phyloP scores from a whole-genome alignment of 106 monocot species.

The Dendrobium chrysotoxum region DNA sequence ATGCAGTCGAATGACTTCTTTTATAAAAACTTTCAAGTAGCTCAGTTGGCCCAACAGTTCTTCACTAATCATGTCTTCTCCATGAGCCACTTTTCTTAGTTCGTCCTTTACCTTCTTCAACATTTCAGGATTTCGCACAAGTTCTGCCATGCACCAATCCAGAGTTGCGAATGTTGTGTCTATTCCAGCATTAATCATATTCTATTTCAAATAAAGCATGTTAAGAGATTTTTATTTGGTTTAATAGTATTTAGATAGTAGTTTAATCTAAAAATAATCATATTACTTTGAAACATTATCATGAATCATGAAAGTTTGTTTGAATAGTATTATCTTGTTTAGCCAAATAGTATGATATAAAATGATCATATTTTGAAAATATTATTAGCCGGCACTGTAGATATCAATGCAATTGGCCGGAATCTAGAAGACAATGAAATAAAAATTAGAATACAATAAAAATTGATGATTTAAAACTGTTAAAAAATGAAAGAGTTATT shows the following conservation, averaged over 20 bases:
- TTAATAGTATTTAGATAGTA: neutral
- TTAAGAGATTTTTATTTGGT: neutral
- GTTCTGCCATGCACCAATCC: neutral
- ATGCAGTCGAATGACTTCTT: neutral
- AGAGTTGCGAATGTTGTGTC: neutral
- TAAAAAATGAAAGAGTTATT: too few species aligned
- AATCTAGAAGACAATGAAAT: too few species aligned
- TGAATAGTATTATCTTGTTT: too few species aligned
- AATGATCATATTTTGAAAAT: too few species aligned
- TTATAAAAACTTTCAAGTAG: neutral
- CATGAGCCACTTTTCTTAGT: neutral
- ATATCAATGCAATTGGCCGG: too few species aligned
- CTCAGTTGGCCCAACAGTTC: neutral
- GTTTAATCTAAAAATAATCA: neutral
- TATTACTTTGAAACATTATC: too few species aligned
- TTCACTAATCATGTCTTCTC: neutral
- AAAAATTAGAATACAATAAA: too few species aligned
- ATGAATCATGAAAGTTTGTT: too few species aligned
- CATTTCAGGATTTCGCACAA: neutral
- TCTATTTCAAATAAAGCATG: neutral
- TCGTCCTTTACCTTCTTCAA: neutral
- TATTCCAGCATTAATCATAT: neutral
- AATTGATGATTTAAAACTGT: too few species aligned
- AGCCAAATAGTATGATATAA: too few species aligned
- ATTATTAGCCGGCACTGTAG: too few species aligned